These are phyloP conservation scores for Tuber borchii DNA, from an alignment of 495 filamentous ascomycete species.

Conservation along the genomic window DNA sequence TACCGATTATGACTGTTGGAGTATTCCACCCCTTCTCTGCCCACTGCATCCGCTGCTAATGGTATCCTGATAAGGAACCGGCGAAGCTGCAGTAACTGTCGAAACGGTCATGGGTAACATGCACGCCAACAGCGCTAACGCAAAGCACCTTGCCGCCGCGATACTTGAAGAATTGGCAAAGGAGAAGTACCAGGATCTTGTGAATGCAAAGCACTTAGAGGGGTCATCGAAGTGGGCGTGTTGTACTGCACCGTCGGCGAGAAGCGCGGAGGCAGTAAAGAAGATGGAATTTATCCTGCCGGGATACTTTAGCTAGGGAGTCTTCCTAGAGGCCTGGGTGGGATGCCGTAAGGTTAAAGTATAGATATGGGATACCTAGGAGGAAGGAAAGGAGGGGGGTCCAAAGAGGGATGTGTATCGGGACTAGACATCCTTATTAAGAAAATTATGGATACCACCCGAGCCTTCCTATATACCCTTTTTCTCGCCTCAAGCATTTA, in stretches of 20 bases:
- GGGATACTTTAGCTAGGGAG: constrained; percentile 28
- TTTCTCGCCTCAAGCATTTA: background rate
- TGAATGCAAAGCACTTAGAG: constrained; percentile 69
- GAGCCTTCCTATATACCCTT: background rate
- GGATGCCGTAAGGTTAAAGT: background rate
- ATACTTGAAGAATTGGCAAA: constrained; percentile 78
- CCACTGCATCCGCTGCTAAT: constrained; percentile 5
- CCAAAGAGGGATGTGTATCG: background rate
- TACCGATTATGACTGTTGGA: constrained; percentile 99
- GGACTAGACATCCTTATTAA: background rate
- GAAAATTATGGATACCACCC: background rate
- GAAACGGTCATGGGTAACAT: constrained; percentile 97
- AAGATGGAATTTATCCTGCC: constrained; percentile 68
- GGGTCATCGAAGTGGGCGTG: constrained; percentile 60
- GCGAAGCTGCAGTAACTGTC: constrained; percentile 72
- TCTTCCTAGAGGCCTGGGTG: background rate
- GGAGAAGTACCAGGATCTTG: constrained; percentile 65
- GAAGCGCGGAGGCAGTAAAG: constrained; percentile 58
- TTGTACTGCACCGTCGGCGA: constrained; percentile 61
- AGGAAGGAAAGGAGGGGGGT: background rate
- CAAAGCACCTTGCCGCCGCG: constrained; percentile 72
- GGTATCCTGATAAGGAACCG: constrained; percentile 41
- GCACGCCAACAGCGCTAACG: constrained; percentile 83
- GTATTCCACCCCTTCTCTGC: constrained; percentile 42
- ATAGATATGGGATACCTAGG: background rate